Percentiles rank a stretch among this genome's conserved stretches.
phyloP scores from a whole-genome alignment of 202 grass and related monocot species.

The Hordeum pubiflorum region DNA sequence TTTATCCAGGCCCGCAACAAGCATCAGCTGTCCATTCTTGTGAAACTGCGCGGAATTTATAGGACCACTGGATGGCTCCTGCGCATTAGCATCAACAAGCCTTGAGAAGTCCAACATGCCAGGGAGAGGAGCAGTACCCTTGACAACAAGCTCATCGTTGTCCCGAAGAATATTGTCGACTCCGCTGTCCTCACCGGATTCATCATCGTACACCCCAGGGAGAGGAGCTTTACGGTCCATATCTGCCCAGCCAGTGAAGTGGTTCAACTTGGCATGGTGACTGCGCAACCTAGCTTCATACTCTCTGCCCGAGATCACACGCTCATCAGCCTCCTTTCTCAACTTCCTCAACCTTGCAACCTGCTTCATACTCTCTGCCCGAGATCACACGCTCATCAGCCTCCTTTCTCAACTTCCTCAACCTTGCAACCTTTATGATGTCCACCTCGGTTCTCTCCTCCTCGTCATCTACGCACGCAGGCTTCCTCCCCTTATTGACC shows the following conservation, averaged over 20 bases:
- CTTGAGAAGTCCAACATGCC: conserved; percentile 69
- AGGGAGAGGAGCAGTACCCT: conserved; percentile 32
- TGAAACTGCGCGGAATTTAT: conserved; percentile 87
- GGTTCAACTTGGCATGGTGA: conserved; percentile 64
- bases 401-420: conserved; percentile 72
- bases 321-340: conserved; percentile 51
- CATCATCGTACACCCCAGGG: neutral
- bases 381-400: conserved; percentile 53
- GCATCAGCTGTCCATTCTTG: conserved; percentile 65
- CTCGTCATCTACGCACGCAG: conserved; percentile 67
- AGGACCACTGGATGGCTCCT: conserved; percentile 54
- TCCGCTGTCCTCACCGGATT: conserved; percentile 23
- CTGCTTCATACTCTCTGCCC: conserved; percentile 54
- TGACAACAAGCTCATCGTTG: conserved; percentile 42
- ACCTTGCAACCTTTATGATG: conserved; percentile 48
- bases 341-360: conserved; percentile 69
- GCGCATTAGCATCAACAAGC: conserved; percentile 54
- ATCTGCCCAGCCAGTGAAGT: conserved; percentile 54
- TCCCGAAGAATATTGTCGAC: conserved; percentile 31
- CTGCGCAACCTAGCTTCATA: conserved; percentile 54
- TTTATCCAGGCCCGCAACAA: conserved; percentile 64
- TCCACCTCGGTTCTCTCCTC: conserved; percentile 59
- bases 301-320: conserved; percentile 54
- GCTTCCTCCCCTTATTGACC: conserved; percentile 26
- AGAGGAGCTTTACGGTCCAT: conserved; percentile 20